Conservation (phyloP, 1,284 basidiomycete species). For the Malassezia dermatis region DNA sequence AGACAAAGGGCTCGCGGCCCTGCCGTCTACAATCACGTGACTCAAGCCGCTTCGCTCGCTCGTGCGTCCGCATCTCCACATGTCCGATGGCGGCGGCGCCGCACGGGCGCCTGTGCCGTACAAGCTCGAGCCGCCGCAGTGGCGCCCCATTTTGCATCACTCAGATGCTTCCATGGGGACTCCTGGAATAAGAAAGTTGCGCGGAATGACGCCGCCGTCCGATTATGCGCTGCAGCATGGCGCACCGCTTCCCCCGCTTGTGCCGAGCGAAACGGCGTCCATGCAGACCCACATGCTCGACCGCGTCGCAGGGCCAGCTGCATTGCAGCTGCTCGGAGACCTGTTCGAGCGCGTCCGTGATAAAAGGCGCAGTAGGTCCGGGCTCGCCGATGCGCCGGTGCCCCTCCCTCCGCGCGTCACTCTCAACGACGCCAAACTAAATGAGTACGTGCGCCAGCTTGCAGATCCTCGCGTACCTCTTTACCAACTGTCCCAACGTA, state of each 20-base stretch:
- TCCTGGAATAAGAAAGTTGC: constrained; percentile 74
- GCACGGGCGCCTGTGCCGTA: constrained; percentile 17
- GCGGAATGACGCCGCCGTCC: constrained; percentile 71
- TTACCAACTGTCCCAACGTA: constrained; percentile 70
- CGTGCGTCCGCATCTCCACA: background rate
- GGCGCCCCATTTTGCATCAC: constrained; percentile 37
- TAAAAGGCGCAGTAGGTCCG: constrained; percentile 16
- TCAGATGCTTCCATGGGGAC: constrained; percentile 13
- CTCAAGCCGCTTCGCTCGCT: background rate
- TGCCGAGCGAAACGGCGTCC: constrained; percentile 53
- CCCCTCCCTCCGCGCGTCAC: constrained; percentile 58
- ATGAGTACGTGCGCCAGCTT: constrained; percentile 80
- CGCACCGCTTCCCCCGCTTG: constrained; percentile 52
- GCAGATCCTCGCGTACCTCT: constrained; percentile 80
- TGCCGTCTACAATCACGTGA: background rate
- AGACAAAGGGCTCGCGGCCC: background rate
- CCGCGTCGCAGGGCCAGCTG: constrained; percentile 48
- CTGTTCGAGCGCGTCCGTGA: constrained; percentile 28
- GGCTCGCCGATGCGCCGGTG: constrained; percentile 14
- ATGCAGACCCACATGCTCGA: constrained; percentile 54
- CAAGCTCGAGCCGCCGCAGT: constrained; percentile 26
- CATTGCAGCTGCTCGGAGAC: constrained; percentile 18
- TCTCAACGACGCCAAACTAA: constrained; percentile 74
- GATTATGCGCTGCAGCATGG: constrained; percentile 66
- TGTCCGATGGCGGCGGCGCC: background rate